Base-by-base conservation (phyloP, 495 filamentous ascomycete species). In the Geoglossum glabrum region DNA sequence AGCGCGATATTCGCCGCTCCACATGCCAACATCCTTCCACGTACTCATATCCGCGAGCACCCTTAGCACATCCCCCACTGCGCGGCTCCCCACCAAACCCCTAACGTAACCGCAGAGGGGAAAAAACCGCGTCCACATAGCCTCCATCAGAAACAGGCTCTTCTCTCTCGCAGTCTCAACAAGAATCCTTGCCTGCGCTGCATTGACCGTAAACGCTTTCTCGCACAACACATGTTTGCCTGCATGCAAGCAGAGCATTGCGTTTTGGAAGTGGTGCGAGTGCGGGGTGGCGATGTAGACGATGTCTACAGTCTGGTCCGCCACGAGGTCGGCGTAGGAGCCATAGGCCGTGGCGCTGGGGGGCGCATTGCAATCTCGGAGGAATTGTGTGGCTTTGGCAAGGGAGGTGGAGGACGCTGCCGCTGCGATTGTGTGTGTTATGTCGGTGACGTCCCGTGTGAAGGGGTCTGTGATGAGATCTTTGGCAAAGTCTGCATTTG, bases 281-380 rank as follows among this genome's bases (percentile, higher is more conserved):
- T 95, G 90, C 21, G 90, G 90, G 1, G 90, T 96, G 17, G 90
- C 89, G 55, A 96, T 81, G 67, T 95, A 96, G 69, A 96, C 72
- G 55, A 93, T 86, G 63, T 95, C 90, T 59, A 96, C 75, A 56
- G 85, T 74, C n/a, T 17, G 81, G 74, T 95, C 84, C 23, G 75
- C 73, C 9, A 88, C 84, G 33, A 96, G 79, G 60, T 85, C 82
- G 58, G 77, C 71, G 72, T 95, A 97, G 57, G 79, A 82, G 40
- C 82, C 86, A 62, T 95, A 94, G 3, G 87, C 79, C 57, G 80
- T 82, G 55, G 85, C 82, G 23, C 76, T 69, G 34, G 67, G n/a
- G n/a, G n/a, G n/a, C n/a, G n/a, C n/a, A n/a, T 34, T 34, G 31
- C 4, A 34, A 4, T 34, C 31, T 11, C 31, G 67, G 10, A 95